These are phyloP conservation scores for Pseudogymnoascus sp. DNA, from an alignment of 2,329 filamentous ascomycete species.

Conservation along the genomic window DNA sequence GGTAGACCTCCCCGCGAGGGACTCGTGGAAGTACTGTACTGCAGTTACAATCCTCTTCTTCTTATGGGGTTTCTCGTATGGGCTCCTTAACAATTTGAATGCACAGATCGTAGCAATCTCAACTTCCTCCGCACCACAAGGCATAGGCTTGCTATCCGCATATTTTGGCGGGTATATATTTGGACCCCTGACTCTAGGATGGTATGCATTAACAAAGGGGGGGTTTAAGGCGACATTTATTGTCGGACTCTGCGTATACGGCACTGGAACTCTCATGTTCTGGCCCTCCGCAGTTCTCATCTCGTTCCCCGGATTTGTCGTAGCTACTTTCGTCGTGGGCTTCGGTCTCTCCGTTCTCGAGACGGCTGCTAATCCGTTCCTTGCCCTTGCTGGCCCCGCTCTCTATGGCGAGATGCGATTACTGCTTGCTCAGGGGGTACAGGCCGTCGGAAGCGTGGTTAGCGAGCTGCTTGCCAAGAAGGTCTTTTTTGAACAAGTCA, in stretches of 20 bases:
- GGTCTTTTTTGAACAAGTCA: slow-evolving; percentile 59
- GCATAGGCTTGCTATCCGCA: slow-evolving; percentile 59
- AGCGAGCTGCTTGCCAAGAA: slow-evolving; percentile 65
- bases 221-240: slow-evolving; percentile 73
- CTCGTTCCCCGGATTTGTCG: slow-evolving; percentile 72
- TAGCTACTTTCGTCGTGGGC: slow-evolving; percentile 64
- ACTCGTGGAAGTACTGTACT: slow-evolving; percentile 60
- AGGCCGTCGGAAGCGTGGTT: slow-evolving; percentile 64
- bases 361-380: slow-evolving; percentile 68
- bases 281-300: slow-evolving; percentile 69
- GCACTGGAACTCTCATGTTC: slow-evolving; percentile 67
- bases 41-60: slow-evolving; percentile 74
- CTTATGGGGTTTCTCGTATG: slow-evolving; percentile 82
- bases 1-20: slow-evolving; percentile 49
- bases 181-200: slow-evolving; percentile 57
- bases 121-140: slow-evolving; percentile 44
- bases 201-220: slow-evolving; percentile 57
- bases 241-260: slow-evolving; percentile 63
- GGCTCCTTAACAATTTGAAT: slow-evolving; percentile 74
- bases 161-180: slow-evolving; percentile 66
- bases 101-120: slow-evolving; percentile 58
- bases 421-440: slow-evolving; percentile 64
- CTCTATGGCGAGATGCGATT: slow-evolving; percentile 67
- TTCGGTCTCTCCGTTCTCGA: slow-evolving; percentile 69
- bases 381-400: slow-evolving; percentile 61